Evolutionary conservation across 305 asterid genomes (phyloP), one percentile per base, ranked within the genome.

Genomic region (Fraxinus albicans): DNA sequence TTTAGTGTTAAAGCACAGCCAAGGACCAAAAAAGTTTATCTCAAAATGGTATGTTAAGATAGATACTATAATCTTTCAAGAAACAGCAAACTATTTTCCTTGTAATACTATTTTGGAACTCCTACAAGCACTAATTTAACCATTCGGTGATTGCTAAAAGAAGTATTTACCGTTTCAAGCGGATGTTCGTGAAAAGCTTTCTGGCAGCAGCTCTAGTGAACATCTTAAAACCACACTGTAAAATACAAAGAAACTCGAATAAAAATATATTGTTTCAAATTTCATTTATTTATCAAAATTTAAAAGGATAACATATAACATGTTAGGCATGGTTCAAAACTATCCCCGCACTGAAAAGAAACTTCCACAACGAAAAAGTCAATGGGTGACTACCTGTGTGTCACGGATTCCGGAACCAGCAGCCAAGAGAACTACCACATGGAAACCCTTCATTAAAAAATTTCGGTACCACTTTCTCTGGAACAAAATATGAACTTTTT

Each of bases 161-260:
- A 84, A 29, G 47, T 8, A 81, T 40, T 76, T 87, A 92, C 98
- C 99, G 87, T 92, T 93, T 90, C 91, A 96, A 91, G 87, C 97
- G 98, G 83, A 92, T 91, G 82, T 94, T 96, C 0, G 85, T 85
- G 89, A 94, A 96, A 84, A 96, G 99, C 91, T 92, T 96, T 87
- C 94, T 85, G 35, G 98, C 98, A 83, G 99, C 99, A 90, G 98
- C 93, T 90, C 98, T 91, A 29, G 98, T 94, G 85, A 96, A 96
- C 99, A 96, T 96, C 90, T 96, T 96, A 89, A 96, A 96, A 76
- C 98, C 99, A 87, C 99, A 96, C 99, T 96, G 95, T 82, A 86
- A 86, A 55, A 82, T 69, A 25, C 35, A 77, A 53, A 81, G 74
- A 53, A 84, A 83, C 76, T 55, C 12, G 84, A 77, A 77, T 81